phyloP scores from a whole-genome alignment of 2,329 filamentous ascomycete genomes.

The Rosellinia necatrix region DNA sequence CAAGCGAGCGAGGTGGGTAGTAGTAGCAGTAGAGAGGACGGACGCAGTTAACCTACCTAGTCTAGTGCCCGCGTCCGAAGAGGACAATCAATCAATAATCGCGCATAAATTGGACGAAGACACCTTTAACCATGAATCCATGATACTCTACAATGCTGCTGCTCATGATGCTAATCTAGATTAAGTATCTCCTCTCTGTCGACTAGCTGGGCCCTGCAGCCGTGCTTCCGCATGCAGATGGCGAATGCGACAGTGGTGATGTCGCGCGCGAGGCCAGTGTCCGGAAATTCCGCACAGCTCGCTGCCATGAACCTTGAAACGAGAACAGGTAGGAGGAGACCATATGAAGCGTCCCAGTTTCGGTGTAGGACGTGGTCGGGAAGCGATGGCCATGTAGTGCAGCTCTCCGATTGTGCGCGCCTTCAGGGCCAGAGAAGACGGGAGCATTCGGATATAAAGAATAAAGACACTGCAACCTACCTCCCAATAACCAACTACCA shows the following conservation, averaged over 20 bases:
- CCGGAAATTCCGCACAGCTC: conserved; percentile 21
- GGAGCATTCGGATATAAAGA: not conserved
- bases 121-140: too few relatives aligned
- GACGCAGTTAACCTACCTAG: not conserved
- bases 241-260: not conserved
- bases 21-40: not conserved
- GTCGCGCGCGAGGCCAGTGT: conserved; percentile 2
- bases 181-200: not conserved
- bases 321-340: conserved; percentile 13
- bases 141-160: too few relatives aligned
- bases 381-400: conserved; percentile 13
- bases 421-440: not conserved
- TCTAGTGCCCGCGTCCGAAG: conserved; percentile 3
- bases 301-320: conserved; percentile 8
- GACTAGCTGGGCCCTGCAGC: not conserved
- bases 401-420: conserved; percentile 15
- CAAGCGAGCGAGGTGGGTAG: conserved; percentile 1
- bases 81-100: conserved; percentile 15
- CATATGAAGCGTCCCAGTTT: conserved; percentile 13
- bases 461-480: too few relatives aligned
- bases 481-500: too few relatives aligned
- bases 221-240: conserved; percentile 4
- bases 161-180: conserved; percentile 3
- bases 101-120: conserved; percentile 18
- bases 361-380: conserved; percentile 18